These are phyloP conservation scores for Clonostachys byssicola DNA, from an alignment of 2,329 filamentous ascomycete genomes.

Conservation along the genomic window DNA sequence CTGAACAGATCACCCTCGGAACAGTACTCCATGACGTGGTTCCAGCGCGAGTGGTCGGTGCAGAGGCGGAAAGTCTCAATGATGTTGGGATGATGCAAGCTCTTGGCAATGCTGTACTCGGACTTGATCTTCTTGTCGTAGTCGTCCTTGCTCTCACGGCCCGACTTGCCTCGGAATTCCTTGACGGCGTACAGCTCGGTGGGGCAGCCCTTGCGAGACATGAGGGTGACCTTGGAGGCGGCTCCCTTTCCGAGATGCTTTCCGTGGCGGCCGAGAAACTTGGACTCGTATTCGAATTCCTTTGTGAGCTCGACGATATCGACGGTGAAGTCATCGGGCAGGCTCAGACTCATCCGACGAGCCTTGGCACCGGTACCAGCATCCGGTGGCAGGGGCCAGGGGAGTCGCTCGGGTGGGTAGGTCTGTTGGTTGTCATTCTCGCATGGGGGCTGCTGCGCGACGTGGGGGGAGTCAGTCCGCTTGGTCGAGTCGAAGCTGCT, in stretches of 20 bases:
- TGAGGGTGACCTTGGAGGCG: slow-evolving; percentile 77
- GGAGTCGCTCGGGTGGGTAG: slow-evolving; percentile 35
- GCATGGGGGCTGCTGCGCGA: slow-evolving; percentile 10
- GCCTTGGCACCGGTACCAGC: slow-evolving; percentile 74
- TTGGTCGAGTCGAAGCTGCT: slow-evolving; percentile 42
- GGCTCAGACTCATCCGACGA: slow-evolving; percentile 68
- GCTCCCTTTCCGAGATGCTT: slow-evolving; percentile 79
- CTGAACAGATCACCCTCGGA: slow-evolving; percentile 75
- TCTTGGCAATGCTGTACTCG: slow-evolving; percentile 84
- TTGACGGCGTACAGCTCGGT: slow-evolving; percentile 78
- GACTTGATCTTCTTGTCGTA: slow-evolving; percentile 90
- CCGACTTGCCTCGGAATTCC: slow-evolving; percentile 73
- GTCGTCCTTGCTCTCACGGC: slow-evolving; percentile 65
- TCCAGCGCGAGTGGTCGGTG: slow-evolving; percentile 71
- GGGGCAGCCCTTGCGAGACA: slow-evolving; percentile 64
- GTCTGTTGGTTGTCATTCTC: slow-evolving; percentile 12
- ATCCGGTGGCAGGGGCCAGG: slow-evolving; percentile 60
- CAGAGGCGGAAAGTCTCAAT: slow-evolving; percentile 77
- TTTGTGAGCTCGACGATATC: slow-evolving; percentile 64
- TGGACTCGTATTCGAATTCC: slow-evolving; percentile 68
- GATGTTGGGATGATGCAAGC: slow-evolving; percentile 81
- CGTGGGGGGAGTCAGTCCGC: slow-evolving; percentile 14
- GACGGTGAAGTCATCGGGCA: slow-evolving; percentile 71
- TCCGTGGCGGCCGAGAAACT: slow-evolving; percentile 67
- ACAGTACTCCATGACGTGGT: slow-evolving; percentile 93